These are phyloP conservation scores for Suhomyces faveliae DNA, from an alignment of 805 yeast species.

Conservation along the genomic window DNA sequence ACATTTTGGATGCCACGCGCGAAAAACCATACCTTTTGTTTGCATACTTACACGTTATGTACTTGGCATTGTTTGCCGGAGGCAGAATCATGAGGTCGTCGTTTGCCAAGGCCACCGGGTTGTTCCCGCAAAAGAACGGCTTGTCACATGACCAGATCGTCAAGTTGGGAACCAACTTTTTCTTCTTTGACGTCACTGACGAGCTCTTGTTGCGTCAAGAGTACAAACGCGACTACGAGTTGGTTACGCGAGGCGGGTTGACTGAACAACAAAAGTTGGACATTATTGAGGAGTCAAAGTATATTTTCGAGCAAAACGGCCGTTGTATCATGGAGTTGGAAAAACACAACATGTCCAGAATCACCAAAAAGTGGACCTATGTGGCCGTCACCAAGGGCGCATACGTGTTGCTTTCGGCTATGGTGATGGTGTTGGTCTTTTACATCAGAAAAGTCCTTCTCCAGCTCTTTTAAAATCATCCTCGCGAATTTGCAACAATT, in stretches of 20 bases:
- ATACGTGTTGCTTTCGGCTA: conserved; percentile 37
- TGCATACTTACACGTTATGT: conserved; percentile 84
- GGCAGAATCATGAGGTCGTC: conserved; percentile 72
- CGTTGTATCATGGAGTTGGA: conserved; percentile 66
- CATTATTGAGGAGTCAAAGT: conserved; percentile 64
- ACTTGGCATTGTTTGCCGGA: conserved; percentile 84
- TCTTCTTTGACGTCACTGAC: conserved; percentile 66
- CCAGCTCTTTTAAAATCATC: conserved; percentile 1
- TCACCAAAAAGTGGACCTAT: conserved; percentile 55
- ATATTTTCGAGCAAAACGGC: conserved; percentile 62
- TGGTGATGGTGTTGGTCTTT: conserved; percentile 29
- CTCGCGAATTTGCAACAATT: not conserved
- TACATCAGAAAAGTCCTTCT: conserved; percentile 32
- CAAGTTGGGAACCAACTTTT: conserved; percentile 65
- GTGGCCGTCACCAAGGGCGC: conserved; percentile 53
- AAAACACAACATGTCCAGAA: conserved; percentile 56
- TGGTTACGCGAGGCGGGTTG: conserved; percentile 68
- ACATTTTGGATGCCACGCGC: conserved; percentile 51
- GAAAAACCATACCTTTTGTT: conserved; percentile 69
- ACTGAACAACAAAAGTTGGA: conserved; percentile 70
- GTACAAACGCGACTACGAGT: conserved; percentile 75
- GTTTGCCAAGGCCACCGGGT: conserved; percentile 61
- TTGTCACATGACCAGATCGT: conserved; percentile 62
- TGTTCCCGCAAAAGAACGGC: conserved; percentile 74
- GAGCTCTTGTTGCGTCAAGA: conserved; percentile 60